Evolutionary conservation across 1,284 basidiomycete genomes (phyloP), one percentile per base, ranked within the genome.

Genomic region (Exobasidium rhododendri): DNA sequence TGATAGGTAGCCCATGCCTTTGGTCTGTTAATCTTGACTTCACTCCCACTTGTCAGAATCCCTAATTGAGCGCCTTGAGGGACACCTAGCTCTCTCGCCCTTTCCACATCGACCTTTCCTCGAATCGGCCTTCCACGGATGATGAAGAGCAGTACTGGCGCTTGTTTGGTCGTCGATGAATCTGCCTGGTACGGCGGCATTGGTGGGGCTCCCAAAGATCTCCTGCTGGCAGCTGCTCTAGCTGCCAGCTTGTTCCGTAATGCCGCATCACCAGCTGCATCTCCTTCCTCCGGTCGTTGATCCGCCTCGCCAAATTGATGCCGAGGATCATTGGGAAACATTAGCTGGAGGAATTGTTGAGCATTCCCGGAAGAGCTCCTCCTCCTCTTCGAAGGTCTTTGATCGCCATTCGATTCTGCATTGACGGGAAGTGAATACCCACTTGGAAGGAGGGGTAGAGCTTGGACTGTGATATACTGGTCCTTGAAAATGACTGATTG

Each of bases 41-140:
- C 64, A 68, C 83, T 75, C 4, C 84, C 84, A 28, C 63, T 71
- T 2, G 81, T 80, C 56, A 85, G 71, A 24, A 73, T 74, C 1
- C 78, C 80, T 51, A 82, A 80, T 2, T 82, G 63, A 2, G 83
- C 84, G 2, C 90, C 89, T 1, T 82, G 81, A 1, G 85, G 83
- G 2, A 97, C 82, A 7, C 88, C 88, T 0, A 92, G 82, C 32
- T 82, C 84, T 4, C 83, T 75, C 0, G 92, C 91, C 66, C 86
- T 87, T 61, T 81, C 80, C 0, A 81, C 86, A 66, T 94, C 86
- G 74, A 97, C 94, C 80, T 90, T 92, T n/a, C 93, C 93, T 2
- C 91, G 86, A 43, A 88, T 83, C 2, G 83, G 83, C 0, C 92
- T 90, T 0, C 91, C 91, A 53, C 90, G 84, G 46, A 89, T 80